A percentile compares a stretch with the other conserved stretches of the same genome.
These are phyloP conservation scores for Grammothele lineata DNA, from an alignment of 768 basidiomycete species.

Conservation along the genomic window DNA sequence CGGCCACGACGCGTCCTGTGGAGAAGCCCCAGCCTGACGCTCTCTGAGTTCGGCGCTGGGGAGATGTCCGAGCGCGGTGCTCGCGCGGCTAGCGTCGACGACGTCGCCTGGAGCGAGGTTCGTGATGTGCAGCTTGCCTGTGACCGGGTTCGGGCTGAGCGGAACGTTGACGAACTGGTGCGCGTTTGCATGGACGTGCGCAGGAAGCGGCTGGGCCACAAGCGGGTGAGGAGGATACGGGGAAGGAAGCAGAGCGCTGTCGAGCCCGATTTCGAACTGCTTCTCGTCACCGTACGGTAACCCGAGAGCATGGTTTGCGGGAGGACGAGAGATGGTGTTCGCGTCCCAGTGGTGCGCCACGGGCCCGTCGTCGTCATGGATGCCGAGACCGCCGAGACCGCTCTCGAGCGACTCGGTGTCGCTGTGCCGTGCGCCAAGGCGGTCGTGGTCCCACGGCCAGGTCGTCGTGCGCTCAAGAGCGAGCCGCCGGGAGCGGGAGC, in stretches of 20 bases:
- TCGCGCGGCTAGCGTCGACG: slow-evolving; percentile 23
- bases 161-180: slow-evolving; percentile 19
- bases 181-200: slow-evolving; percentile 1
- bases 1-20: slow-evolving; percentile 23
- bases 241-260: too few species aligned
- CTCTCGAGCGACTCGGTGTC: neutral
- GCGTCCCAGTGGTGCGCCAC: slow-evolving; percentile 1
- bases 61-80: slow-evolving; percentile 21
- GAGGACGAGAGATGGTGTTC: neutral
- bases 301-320: neutral
- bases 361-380: neutral
- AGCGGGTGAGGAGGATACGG: too few species aligned
- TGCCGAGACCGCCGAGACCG: neutral
- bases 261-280: too few species aligned
- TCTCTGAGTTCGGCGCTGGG: too few species aligned
- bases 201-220: slow-evolving; percentile 1
- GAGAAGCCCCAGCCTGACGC: too few species aligned
- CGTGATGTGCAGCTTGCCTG: slow-evolving; percentile 44
- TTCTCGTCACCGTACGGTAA: too few species aligned
- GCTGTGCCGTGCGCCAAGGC: neutral
- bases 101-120: slow-evolving; percentile 47
- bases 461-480: slow-evolving; percentile 6
- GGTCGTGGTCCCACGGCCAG: slow-evolving; percentile 21
- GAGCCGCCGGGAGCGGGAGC: too few species aligned
- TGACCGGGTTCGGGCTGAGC: slow-evolving; percentile 23